Conservation (phyloP, 2,329 filamentous ascomycete species). For the Juglanconis oblonga region DNA sequence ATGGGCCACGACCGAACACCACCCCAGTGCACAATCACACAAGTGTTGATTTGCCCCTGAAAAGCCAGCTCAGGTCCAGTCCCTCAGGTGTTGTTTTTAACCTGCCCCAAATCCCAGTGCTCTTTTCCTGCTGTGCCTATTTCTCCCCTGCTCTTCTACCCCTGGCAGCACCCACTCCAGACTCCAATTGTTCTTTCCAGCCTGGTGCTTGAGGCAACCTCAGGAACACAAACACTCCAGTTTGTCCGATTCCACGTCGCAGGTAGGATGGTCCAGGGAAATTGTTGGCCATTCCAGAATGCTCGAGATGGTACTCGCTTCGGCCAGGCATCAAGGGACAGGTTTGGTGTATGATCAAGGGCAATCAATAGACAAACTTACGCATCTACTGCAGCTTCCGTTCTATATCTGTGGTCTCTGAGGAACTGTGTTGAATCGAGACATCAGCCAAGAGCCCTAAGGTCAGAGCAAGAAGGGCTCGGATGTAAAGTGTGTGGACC, state of each 20-base stretch:
- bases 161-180: not conserved
- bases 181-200: not conserved
- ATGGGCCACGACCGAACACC: not conserved
- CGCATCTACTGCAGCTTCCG: slow-evolving; percentile 55
- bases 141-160: not conserved
- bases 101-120: not conserved
- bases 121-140: not conserved
- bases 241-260: not conserved
- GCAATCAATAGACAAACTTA: slow-evolving; percentile 40
- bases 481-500: not conserved
- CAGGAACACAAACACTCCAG: not conserved
- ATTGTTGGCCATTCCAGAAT: not conserved
- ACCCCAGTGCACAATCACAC: not conserved
- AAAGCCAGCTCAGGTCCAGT: not conserved
- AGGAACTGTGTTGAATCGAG: slow-evolving; percentile 39
- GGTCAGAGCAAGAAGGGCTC: not conserved
- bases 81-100: no score
- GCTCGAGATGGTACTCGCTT: not conserved
- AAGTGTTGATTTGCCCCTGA: not conserved
- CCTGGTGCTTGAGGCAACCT: not conserved
- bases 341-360: not conserved
- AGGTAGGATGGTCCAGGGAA: not conserved
- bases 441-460: not conserved
- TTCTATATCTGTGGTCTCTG: slow-evolving; percentile 46
- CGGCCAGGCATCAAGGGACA: not conserved